A percentile compares a stretch with the other conserved stretches of the same genome.
Conservation (phyloP, 2,329 filamentous ascomycete genomes). For the Penicillium sp. region DNA sequence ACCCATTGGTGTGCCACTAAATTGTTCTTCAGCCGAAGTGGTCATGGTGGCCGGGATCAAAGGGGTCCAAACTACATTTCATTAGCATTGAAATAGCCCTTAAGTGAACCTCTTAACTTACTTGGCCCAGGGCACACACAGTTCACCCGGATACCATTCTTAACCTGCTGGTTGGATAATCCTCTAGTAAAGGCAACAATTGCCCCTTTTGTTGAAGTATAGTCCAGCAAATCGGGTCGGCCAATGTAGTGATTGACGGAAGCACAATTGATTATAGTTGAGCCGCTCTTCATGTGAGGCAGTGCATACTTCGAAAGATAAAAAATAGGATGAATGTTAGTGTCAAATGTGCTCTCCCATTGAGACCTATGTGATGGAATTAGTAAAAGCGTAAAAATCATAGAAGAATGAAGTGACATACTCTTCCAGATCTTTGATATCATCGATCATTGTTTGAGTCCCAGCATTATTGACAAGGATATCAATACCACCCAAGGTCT, state of each 20-base stretch:
- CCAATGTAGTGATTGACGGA: slow-evolving; percentile 83
- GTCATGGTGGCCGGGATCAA: slow-evolving; percentile 73
- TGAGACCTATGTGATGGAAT: slow-evolving; percentile 58
- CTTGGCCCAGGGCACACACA: slow-evolving; percentile 73
- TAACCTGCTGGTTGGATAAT: slow-evolving; percentile 71
- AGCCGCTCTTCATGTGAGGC: slow-evolving; percentile 70
- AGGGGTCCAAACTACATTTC: slow-evolving; percentile 65
- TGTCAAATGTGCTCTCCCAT: slow-evolving; percentile 77
- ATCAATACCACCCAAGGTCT: slow-evolving; percentile 68
- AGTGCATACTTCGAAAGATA: slow-evolving; percentile 76
- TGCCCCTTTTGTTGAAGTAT: slow-evolving; percentile 72
- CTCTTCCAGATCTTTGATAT: slow-evolving; percentile 71
- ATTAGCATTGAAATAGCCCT: background rate
- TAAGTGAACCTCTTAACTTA: slow-evolving; percentile 23
- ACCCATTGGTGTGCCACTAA: slow-evolving; percentile 71
- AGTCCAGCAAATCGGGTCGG: slow-evolving; percentile 76
- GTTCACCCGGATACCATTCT: slow-evolving; percentile 73
- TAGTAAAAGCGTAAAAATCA: background rate
- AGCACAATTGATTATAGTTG: slow-evolving; percentile 81
- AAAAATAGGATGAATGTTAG: slow-evolving; percentile 81
- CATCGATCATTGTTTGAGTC: slow-evolving; percentile 70
- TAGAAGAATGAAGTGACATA: slow-evolving; percentile 39
- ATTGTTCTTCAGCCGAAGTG: slow-evolving; percentile 67
- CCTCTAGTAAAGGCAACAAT: slow-evolving; percentile 77
- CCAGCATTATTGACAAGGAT: slow-evolving; percentile 69